These are phyloP conservation scores for Lachancea meyersii DNA, from an alignment of 805 yeast genomes.

Conservation along the genomic window DNA sequence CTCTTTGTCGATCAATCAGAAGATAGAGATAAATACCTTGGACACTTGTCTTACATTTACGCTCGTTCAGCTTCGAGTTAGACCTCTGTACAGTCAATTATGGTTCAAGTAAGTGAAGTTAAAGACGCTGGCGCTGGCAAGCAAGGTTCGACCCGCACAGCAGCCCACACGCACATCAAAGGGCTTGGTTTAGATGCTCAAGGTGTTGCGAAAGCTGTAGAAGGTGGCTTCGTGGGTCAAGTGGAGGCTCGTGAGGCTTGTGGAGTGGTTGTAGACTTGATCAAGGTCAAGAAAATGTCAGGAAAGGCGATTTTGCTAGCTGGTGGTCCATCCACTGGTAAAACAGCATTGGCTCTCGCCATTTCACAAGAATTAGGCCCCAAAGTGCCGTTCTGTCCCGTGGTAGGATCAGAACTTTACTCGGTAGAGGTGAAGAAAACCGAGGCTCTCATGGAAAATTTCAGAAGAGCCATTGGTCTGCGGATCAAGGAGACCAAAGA, in stretches of 20 bases:
- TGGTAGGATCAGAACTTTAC: slow-evolving; percentile 89
- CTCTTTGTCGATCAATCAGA: background rate
- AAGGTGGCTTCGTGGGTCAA: slow-evolving; percentile 81
- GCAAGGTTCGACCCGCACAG: slow-evolving; percentile 48
- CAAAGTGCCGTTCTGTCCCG: slow-evolving; percentile 95
- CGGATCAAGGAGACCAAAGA: slow-evolving; percentile 96
- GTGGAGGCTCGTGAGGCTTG: slow-evolving; percentile 79
- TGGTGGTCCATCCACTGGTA: slow-evolving; percentile 98
- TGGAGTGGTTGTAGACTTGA: slow-evolving; percentile 89
- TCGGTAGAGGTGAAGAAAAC: slow-evolving; percentile 97
- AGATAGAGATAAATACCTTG: background rate
- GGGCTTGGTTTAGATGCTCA: slow-evolving; percentile 91
- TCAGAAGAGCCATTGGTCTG: slow-evolving; percentile 92
- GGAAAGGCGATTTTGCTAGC: slow-evolving; percentile 95
- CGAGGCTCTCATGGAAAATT: slow-evolving; percentile 92
- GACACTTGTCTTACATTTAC: background rate
- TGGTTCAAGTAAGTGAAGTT: slow-evolving; percentile 78
- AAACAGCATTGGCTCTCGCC: slow-evolving; percentile 94
- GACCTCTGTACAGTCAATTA: slow-evolving; percentile 21
- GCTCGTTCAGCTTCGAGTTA: background rate
- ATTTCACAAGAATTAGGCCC: slow-evolving; percentile 95
- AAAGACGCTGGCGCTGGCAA: slow-evolving; percentile 42
- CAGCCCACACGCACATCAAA: slow-evolving; percentile 95
- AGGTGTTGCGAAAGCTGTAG: slow-evolving; percentile 75
- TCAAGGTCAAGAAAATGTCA: slow-evolving; percentile 85